Conservation (phyloP, 768 basidiomycete species). For the Agaricus subrufescens region DNA sequence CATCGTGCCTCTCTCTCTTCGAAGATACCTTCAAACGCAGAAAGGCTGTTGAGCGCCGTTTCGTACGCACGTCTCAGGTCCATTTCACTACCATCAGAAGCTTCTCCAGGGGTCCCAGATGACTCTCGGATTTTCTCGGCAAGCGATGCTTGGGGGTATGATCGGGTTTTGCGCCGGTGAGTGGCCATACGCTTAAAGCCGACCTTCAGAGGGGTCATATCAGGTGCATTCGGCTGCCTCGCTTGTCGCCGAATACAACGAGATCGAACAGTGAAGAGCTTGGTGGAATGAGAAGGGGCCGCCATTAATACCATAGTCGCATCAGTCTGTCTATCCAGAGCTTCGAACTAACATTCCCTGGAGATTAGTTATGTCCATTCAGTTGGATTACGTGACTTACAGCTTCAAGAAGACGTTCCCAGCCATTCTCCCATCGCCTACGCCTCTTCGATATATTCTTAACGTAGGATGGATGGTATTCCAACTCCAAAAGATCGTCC, state of each 20-base stretch:
- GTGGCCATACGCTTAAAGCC: slow-evolving; percentile 58
- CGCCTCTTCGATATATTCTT: slow-evolving; percentile 63
- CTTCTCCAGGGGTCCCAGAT: slow-evolving; percentile 42
- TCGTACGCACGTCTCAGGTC: slow-evolving; percentile 68
- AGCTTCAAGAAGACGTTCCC: slow-evolving; percentile 71
- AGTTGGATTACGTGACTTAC: slow-evolving; percentile 32
- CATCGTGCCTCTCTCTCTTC: slow-evolving; percentile 66
- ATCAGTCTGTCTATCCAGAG: slow-evolving; percentile 76
- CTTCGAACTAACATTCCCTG: slow-evolving; percentile 54
- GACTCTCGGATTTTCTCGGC: slow-evolving; percentile 45
- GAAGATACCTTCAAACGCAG: slow-evolving; percentile 58
- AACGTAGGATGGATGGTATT: slow-evolving; percentile 72
- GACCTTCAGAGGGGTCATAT: slow-evolving; percentile 47
- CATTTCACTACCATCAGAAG: slow-evolving; percentile 54
- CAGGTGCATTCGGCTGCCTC: slow-evolving; percentile 37
- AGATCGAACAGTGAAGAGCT: slow-evolving; percentile 59
- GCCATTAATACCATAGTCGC: slow-evolving; percentile 72
- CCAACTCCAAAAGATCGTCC: slow-evolving; percentile 68
- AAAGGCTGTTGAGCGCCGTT: slow-evolving; percentile 62
- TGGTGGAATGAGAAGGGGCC: slow-evolving; percentile 68
- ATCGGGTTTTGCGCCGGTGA: slow-evolving; percentile 44
- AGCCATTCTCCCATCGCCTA: slow-evolving; percentile 68
- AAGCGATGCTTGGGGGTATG: slow-evolving; percentile 34
- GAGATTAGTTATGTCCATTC: slow-evolving; percentile 1
- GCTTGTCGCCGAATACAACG: slow-evolving; percentile 63